phyloP scores from a whole-genome alignment of 75 land plant genomes.

The Picea glauca region DNA sequence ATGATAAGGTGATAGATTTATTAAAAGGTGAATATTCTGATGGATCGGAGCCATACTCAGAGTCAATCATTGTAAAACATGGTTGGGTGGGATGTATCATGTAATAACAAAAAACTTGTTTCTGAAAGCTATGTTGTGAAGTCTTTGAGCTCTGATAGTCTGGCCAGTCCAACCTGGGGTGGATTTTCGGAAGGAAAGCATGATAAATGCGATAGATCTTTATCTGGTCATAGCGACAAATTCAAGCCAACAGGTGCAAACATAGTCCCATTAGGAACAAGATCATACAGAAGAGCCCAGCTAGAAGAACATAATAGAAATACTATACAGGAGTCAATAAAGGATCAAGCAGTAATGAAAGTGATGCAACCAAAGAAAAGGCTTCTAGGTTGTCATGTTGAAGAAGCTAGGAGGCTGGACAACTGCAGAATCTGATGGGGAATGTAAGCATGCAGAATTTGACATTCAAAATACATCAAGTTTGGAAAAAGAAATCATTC shows the following conservation, averaged over 20 bases:
- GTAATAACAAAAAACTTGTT: not conserved
- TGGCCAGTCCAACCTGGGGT: not conserved
- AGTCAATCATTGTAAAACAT: not conserved
- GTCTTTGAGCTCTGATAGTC: not conserved
- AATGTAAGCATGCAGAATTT: not conserved
- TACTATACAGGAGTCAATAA: not conserved
- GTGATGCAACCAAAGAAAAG: not conserved
- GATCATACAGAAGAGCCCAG: not conserved
- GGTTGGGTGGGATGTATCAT: not conserved
- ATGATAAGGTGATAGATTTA: too few species aligned
- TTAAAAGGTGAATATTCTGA: not conserved
- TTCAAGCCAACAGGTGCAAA: slow-evolving; percentile 13
- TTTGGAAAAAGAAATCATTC: not conserved
- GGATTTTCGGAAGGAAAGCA: not conserved
- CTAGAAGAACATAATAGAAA: not conserved
- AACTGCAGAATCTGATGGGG: not conserved
- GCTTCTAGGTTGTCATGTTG: not conserved
- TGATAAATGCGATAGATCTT: not conserved
- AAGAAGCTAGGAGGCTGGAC: not conserved
- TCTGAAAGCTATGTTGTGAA: not conserved
- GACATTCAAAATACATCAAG: not conserved
- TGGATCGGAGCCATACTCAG: not conserved
- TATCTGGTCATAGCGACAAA: not conserved
- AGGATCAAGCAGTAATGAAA: not conserved
- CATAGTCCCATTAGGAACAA: not conserved